A percentile compares a stretch with the other conserved stretches of the same genome.
phyloP scores from a whole-genome alignment of 345 rosid species.

The Syzygium jambos region DNA sequence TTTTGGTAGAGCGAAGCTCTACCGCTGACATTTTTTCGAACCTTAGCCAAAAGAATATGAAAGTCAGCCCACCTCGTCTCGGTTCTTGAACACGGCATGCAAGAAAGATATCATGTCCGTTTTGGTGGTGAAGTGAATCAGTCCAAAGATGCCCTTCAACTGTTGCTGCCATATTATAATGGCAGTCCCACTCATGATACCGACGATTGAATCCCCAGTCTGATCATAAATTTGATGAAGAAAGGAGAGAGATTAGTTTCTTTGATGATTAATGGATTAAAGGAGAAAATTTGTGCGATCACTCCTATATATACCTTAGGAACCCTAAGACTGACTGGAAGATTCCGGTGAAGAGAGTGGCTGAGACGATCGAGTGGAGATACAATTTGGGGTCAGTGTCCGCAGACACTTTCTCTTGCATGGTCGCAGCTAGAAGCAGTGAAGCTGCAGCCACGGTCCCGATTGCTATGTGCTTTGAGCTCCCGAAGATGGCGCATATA shows the following conservation, averaged over 20 bases:
- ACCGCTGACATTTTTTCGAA: too few species aligned
- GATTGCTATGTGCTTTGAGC: constrained; percentile 69
- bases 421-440: constrained; percentile 39
- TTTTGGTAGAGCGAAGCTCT: too few species aligned
- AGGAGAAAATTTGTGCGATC: too few species aligned
- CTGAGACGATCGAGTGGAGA: constrained; percentile 55
- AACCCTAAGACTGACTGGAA: constrained; percentile 50
- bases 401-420: constrained; percentile 26
- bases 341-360: constrained; percentile 68
- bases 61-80: constrained; percentile 67
- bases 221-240: background rate
- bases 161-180: constrained; percentile 64
- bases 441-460: constrained; percentile 88
- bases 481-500: constrained; percentile 64
- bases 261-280: background rate
- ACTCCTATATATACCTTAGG: constrained; percentile 26
- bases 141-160: constrained; percentile 63
- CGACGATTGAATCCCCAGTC: constrained; percentile 73
- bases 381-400: constrained; percentile 42
- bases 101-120: constrained; percentile 65
- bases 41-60: too few species aligned
- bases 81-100: constrained; percentile 26
- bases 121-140: constrained; percentile 46
- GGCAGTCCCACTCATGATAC: constrained; percentile 89
- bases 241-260: background rate